Evolutionary conservation across 1,284 basidiomycete species (phyloP).

Genomic region (Sanghuangporus weigelae): DNA sequence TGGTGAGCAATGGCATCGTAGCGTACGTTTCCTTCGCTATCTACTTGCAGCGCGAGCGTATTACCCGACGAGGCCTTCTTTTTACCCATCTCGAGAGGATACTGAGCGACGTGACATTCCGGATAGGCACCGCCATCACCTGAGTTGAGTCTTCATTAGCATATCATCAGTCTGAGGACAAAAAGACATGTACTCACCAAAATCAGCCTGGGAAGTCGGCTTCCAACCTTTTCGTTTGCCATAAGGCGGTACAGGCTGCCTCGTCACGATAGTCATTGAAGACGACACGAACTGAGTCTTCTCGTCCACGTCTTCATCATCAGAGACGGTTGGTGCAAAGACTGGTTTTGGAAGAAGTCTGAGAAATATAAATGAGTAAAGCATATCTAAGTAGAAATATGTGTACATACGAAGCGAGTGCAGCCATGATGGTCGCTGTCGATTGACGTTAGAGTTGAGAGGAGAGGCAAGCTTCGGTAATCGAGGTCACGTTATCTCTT

Average conservation of each 20-base stretch:
- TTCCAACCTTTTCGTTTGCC: conserved; percentile 86
- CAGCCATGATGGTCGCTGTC: conserved; percentile 41
- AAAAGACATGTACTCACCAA: conserved; percentile 46
- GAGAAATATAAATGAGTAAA: background rate
- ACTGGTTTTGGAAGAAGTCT: conserved; percentile 67
- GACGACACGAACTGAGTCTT: conserved; percentile 32
- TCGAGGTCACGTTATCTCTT: background rate
- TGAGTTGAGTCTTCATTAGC: conserved; percentile 27
- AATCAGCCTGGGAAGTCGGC: conserved; percentile 78
- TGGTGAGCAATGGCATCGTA: conserved; percentile 98
- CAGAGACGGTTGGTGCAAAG: conserved; percentile 45
- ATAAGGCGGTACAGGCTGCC: conserved; percentile 69
- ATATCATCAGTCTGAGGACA: background rate
- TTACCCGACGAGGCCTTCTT: conserved; percentile 93
- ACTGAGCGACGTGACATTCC: conserved; percentile 96
- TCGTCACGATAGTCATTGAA: conserved; percentile 43
- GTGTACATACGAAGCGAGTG: conserved; percentile 51
- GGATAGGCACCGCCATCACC: conserved; percentile 94
- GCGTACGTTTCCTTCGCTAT: conserved; percentile 91
- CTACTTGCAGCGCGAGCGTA: conserved; percentile 94
- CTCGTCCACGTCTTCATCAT: conserved; percentile 49
- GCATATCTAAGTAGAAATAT: background rate
- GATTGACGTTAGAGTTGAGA: background rate
- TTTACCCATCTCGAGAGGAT: conserved; percentile 91
- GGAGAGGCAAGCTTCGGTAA: background rate